A percentile compares a stretch with the other conserved stretches of the same genome.
Conservation (phyloP, 192 early-diverging fungal species). For the Kappamyces sp. region DNA sequence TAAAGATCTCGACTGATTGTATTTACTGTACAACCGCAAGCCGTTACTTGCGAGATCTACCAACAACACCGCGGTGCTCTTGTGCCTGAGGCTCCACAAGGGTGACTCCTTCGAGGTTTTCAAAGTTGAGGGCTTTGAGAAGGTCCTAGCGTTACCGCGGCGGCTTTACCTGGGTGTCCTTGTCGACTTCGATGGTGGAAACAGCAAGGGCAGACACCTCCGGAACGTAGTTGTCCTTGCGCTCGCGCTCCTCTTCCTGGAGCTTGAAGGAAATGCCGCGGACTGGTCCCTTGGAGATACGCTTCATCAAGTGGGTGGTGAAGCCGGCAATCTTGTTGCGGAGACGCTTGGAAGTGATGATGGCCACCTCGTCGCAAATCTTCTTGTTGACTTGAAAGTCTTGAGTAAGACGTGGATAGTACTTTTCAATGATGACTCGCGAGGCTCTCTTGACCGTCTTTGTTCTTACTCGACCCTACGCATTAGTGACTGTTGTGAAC, state of each 20-base stretch:
- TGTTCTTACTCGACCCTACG: slow-evolving; percentile 91
- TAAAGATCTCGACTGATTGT: too few relatives aligned
- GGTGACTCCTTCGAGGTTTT: slow-evolving; percentile 77
- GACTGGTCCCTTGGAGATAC: slow-evolving; percentile 97
- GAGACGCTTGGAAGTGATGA: slow-evolving; percentile 97
- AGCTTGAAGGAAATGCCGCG: slow-evolving; percentile 99
- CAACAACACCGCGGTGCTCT: too few relatives aligned
- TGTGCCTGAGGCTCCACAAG: slow-evolving; percentile 38
- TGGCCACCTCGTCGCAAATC: slow-evolving; percentile 94
- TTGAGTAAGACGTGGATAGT: slow-evolving; percentile 97
- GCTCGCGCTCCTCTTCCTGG: slow-evolving; percentile 99
- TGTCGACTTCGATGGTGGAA: slow-evolving; percentile 88
- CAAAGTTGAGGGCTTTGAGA: slow-evolving; percentile 95
- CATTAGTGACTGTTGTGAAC: slow-evolving; percentile 12
- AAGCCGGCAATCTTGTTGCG: slow-evolving; percentile 99
- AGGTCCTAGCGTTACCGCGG: slow-evolving; percentile 55
- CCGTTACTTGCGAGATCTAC: too few relatives aligned
- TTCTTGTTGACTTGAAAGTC: slow-evolving; percentile 99
- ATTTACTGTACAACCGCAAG: too few relatives aligned
- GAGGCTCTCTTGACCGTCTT: slow-evolving; percentile 99
- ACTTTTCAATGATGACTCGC: slow-evolving; percentile 99
- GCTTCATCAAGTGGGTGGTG: slow-evolving; percentile 99
- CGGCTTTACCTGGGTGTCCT: slow-evolving; percentile 72
- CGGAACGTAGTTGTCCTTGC: slow-evolving; percentile 99
- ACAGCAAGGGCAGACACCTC: slow-evolving; percentile 94